These are phyloP conservation scores for Trypanosomatidae sp. DNA, from an alignment of 208 protist genomes.

Conservation along the genomic window DNA sequence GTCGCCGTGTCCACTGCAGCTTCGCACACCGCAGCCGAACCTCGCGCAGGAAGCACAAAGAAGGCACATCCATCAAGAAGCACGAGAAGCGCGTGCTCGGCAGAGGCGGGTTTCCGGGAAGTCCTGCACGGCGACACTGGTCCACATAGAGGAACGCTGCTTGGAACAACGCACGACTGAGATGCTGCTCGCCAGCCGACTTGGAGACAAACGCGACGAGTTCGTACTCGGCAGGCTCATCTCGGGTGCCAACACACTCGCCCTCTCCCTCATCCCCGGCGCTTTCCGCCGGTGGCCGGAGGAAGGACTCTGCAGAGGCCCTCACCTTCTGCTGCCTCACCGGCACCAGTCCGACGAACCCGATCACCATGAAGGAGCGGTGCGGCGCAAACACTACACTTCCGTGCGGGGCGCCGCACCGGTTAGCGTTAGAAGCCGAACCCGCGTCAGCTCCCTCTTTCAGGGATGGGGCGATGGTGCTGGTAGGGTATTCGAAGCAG, in stretches of 20 bases:
- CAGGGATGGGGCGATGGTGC: conserved; percentile 19
- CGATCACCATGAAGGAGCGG: conserved; percentile 18
- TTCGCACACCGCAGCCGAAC: conserved; percentile 35
- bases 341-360: conserved; percentile 26
- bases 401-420: conserved; percentile 10
- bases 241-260: neutral
- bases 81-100: conserved; percentile 38
- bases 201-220: conserved; percentile 48
- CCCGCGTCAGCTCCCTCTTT: conserved; percentile 11
- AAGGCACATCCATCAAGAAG: conserved; percentile 43
- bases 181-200: conserved; percentile 44
- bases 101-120: conserved; percentile 22
- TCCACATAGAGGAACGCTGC: conserved; percentile 38
- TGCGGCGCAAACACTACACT: conserved; percentile 20
- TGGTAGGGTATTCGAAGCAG: conserved; percentile 36
- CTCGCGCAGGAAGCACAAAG: conserved; percentile 45
- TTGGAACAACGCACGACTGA: conserved; percentile 39
- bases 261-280: conserved; percentile 2
- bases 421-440: neutral
- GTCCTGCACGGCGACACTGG: conserved; percentile 26
- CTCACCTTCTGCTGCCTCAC: neutral
- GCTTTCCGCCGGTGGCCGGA: conserved; percentile 8
- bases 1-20: neutral
- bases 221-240: conserved; percentile 12
- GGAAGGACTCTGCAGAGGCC: conserved; percentile 1